A percentile compares a stretch with the other conserved stretches of the same genome.
Conservation (phyloP, 805 yeast species). For the Suhomyces faveliae region DNA sequence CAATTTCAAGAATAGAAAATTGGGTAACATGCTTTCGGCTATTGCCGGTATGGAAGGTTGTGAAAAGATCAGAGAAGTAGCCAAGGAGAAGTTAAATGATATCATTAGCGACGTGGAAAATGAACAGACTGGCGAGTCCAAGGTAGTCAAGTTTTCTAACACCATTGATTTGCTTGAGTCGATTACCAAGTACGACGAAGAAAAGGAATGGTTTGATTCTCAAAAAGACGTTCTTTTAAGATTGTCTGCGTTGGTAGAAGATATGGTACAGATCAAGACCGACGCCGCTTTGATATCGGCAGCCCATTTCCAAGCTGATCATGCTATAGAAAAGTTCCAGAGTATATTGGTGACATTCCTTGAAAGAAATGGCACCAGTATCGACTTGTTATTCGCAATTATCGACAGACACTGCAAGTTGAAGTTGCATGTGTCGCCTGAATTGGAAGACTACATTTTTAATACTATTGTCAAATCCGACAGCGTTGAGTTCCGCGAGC, state of each 20-base stretch:
- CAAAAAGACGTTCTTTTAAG: constrained; percentile 48
- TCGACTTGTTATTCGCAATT: constrained; percentile 29
- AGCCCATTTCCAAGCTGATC: constrained; percentile 67
- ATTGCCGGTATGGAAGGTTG: constrained; percentile 59
- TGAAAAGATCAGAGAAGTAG: constrained; percentile 52
- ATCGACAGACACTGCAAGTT: constrained; percentile 41
- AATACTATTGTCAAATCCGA: constrained; percentile 50
- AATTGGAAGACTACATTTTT: constrained; percentile 58
- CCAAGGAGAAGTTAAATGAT: constrained; percentile 50
- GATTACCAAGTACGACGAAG: constrained; percentile 46
- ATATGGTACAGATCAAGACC: constrained; percentile 41
- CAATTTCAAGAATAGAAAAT: constrained; percentile 60
- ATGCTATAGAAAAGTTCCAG: constrained; percentile 66
- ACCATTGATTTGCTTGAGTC: constrained; percentile 63
- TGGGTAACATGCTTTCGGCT: constrained; percentile 66
- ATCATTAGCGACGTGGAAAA: constrained; percentile 48
- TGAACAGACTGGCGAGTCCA: constrained; percentile 52
- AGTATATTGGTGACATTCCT: constrained; percentile 28
- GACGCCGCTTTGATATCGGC: constrained; percentile 51
- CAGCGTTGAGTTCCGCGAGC: constrained; percentile 47
- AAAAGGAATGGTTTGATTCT: constrained; percentile 31
- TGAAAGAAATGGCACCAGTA: constrained; percentile 21
- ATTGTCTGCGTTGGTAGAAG: constrained; percentile 43
- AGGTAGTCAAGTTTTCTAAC: constrained; percentile 68
- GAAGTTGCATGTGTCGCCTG: constrained; percentile 45